Conservation (phyloP, 305 asterid genomes). For the Ajuga reptans region DNA sequence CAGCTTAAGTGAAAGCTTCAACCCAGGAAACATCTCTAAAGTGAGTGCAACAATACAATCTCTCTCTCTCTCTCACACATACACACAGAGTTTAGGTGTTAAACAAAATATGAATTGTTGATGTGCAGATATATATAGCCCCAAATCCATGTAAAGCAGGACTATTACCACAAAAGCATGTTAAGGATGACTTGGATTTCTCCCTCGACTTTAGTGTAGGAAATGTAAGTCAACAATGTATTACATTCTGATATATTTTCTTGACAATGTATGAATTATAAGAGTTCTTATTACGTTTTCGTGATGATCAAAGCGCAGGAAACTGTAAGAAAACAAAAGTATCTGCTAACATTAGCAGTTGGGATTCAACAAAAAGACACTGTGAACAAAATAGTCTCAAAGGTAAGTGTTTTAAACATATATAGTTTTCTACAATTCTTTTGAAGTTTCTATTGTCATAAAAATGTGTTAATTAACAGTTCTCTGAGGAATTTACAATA, state of each 20-base stretch:
- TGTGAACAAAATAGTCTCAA: conserved; percentile 29
- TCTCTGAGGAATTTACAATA: conserved; percentile 39
- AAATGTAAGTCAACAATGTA: conserved; percentile 14
- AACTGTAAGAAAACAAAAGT: conserved; percentile 20
- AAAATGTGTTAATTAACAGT: conserved; percentile 17
- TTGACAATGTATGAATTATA: not conserved
- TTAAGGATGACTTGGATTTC: conserved; percentile 21
- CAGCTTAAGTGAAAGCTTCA: not conserved
- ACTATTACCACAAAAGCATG: conserved; percentile 26
- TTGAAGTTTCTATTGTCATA: not conserved
- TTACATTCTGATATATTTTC: not conserved
- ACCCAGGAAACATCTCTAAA: conserved; percentile 18
- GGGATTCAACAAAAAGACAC: conserved; percentile 32
- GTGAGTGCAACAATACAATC: conserved; percentile 8
- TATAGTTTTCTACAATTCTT: no score
- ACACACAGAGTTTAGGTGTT: conserved; percentile 14
- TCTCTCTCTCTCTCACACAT: not conserved
- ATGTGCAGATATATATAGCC: conserved; percentile 34
- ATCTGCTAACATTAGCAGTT: conserved; percentile 35
- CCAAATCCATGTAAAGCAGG: conserved; percentile 43
- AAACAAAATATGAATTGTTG: not conserved
- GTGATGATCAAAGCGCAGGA: conserved; percentile 22
- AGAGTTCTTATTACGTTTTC: not conserved
- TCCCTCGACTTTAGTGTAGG: conserved; percentile 16
- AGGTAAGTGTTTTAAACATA: conserved; percentile 19